Base-by-base conservation (phyloP, 2,329 filamentous ascomycete genomes). In the Domatiomyces globalis region DNA sequence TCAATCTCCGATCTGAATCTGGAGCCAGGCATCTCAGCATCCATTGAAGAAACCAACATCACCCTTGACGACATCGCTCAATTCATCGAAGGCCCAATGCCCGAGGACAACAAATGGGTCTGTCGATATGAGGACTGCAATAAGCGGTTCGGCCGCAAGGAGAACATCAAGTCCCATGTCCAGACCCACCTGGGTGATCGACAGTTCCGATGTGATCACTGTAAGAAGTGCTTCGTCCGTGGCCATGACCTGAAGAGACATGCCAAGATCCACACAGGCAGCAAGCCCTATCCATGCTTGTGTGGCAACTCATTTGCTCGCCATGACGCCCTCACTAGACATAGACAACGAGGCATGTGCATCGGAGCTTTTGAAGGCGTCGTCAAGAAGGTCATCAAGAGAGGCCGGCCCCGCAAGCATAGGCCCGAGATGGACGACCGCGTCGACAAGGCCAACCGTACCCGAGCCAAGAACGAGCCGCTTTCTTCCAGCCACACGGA, bases 151-250 rank as follows among this genome's bases (percentile, higher is more conserved):
- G 90, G 89, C n/a, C 81, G 92, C 60, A 94, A 95, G 67, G 92
- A 98, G 68, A 96, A 98, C 70, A 95, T 96, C 73, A 94, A 95
- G 66, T 94, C 89, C 0, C 92, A 98, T 66, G 87, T 98, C 12
- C 92, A 98, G 69, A 98, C 92, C 2, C 92, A 98, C 69, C 82
- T 98, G 57, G 92, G 94, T 62, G 92, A 98, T 67, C 80, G 92
- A 46, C 92, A 95, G 66, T 98, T 87, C 71, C 84, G 87, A 67
- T 98, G 92, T 69, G 88, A 90, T 45, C 83, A 85, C 51, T 98
- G 92, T 72, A 77, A 84, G 49, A 96, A 96, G 71, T 90, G 88
- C 70, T 98, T 98, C 66, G 92, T 96, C 43, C 84, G 92, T 39
- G 89, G 95, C 62, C 92, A 98, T 66, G 92, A 98, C 66, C 80